Base-by-base conservation (phyloP, 169 alveolate species). In the Plasmodium billcollinsi region DNA sequence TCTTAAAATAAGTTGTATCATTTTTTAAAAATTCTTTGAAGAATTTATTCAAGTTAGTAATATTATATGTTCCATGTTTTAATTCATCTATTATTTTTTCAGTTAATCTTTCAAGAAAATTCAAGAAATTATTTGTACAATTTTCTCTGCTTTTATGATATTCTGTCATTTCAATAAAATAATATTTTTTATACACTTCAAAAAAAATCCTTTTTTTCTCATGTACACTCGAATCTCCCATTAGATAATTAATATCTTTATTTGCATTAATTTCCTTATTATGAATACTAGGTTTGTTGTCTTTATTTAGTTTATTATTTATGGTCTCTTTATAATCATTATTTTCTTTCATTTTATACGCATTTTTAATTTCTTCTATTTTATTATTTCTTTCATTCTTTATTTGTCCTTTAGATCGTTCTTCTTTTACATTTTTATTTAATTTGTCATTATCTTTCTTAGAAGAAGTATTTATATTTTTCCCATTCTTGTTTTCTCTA, bases 111-210 rank as follows among this genome's bases (percentile, higher is more conserved):
- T 86, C 92, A 56, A 86, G 88, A 29, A 86, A 86, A 24, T 72
- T 86, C 33, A 86, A 59, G 50, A 86, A 86, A 24, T 86, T 86
- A 54, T 43, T 59, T 21, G 92, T 72, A 33, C 71, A 86, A 54
- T 70, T 86, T 62, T 86, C 92, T 65, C 92, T 43, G 39, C 88
- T 86, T 52, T 59, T 86, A 24, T 86, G 92, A 72, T 59, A 86
- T 56, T 86, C 75, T 8, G 92, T 86, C 92, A 86, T 86, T 86
- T 86, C 92, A 15, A 86, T 86, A 73, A 86, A 86, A 52, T 86
- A 71, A 54, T 86, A 86, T 73, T 86, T 86, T 72, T 86, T 86
- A 65, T 86, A 72, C 2, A 72, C 74, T 65, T 86, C 92, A 73
- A 86, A 86, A 39, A 59, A 63, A 9, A 54, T 59, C 73, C 73